A percentile compares a stretch with the other conserved stretches of the same genome.
These are phyloP conservation scores for Pyrrhoderma noxium DNA, from an alignment of 1,284 basidiomycete genomes.

Conservation along the genomic window DNA sequence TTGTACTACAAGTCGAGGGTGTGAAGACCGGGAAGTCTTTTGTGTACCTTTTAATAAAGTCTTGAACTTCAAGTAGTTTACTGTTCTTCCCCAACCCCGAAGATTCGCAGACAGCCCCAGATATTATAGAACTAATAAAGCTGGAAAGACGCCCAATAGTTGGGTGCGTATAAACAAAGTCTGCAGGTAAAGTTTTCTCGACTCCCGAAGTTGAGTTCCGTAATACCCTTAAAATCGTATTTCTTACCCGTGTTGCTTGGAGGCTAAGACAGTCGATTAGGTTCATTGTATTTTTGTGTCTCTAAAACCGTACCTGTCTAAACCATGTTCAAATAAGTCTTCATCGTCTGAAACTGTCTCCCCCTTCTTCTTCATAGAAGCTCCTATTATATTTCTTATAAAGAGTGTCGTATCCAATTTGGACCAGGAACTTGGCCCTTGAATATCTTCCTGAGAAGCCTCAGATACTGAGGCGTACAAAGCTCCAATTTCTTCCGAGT, in stretches of 20 bases:
- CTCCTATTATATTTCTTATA: constrained; percentile 17
- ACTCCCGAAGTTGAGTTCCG: constrained; percentile 11
- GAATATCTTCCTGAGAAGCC: constrained; percentile 12
- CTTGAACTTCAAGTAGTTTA: constrained; percentile 13
- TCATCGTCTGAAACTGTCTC: constrained; percentile 22
- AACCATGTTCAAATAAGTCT: constrained; percentile 36
- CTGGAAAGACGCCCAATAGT: constrained; percentile 26
- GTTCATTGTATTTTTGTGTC: not conserved
- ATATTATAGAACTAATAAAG: constrained; percentile 20
- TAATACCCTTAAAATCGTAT: constrained; percentile 31
- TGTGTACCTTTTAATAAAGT: constrained; percentile 20
- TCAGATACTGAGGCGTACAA: constrained; percentile 18
- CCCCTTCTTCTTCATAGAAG: not conserved
- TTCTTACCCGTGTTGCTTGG: constrained; percentile 37
- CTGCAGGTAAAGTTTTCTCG: constrained; percentile 22
- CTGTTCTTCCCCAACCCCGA: no score
- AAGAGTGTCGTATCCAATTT: constrained; percentile 4
- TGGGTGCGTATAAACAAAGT: constrained; percentile 32
- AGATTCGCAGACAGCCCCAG: not conserved
- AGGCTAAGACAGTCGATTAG: constrained; percentile 25
- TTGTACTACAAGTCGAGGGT: constrained; percentile 1
- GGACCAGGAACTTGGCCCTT: constrained; percentile 16
- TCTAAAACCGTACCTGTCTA: constrained; percentile 32
- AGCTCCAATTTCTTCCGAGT: constrained; percentile 17
- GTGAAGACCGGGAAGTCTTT: constrained; percentile 12